phyloP scores from a whole-genome alignment of 179 eudicot genomes.

The Beta corolliflora region DNA sequence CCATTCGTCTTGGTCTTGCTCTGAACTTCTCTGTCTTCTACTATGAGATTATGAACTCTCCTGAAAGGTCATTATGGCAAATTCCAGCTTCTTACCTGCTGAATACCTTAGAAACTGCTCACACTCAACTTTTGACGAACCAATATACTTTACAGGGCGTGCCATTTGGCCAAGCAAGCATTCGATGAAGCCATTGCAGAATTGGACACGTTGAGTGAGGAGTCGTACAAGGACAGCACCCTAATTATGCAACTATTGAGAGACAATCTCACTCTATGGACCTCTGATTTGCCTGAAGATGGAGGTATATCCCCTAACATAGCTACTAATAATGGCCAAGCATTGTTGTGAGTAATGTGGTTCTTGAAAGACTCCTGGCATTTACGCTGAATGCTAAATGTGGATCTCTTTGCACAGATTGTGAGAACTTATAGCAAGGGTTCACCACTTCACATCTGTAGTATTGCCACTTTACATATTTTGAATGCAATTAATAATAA shows the following conservation, averaged over 20 bases:
- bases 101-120: neutral
- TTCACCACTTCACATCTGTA: no score
- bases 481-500: no score
- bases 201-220: slow-evolving; percentile 90
- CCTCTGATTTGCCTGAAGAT: slow-evolving; percentile 93
- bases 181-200: slow-evolving; percentile 96
- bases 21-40: slow-evolving; percentile 95
- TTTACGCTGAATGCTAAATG: neutral
- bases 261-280: slow-evolving; percentile 96
- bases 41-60: slow-evolving; percentile 95
- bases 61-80: slow-evolving; percentile 59
- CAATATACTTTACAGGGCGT: slow-evolving; percentile 55
- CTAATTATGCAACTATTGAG: slow-evolving; percentile 89
- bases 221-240: slow-evolving; percentile 96
- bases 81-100: neutral
- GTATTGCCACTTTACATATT: no score
- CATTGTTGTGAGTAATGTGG: neutral
- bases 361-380: neutral
- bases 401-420: neutral
- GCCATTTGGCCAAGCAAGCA: slow-evolving; percentile 96
- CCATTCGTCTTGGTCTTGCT: slow-evolving; percentile 97
- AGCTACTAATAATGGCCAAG: neutral
- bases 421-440: neutral
- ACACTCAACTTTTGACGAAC: neutral
- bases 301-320: slow-evolving; percentile 45